Percentiles rank a stretch among this genome's conserved stretches.
Conservation (phyloP, 2,329 filamentous ascomycete genomes). For the Paecilomyces variotii region DNA sequence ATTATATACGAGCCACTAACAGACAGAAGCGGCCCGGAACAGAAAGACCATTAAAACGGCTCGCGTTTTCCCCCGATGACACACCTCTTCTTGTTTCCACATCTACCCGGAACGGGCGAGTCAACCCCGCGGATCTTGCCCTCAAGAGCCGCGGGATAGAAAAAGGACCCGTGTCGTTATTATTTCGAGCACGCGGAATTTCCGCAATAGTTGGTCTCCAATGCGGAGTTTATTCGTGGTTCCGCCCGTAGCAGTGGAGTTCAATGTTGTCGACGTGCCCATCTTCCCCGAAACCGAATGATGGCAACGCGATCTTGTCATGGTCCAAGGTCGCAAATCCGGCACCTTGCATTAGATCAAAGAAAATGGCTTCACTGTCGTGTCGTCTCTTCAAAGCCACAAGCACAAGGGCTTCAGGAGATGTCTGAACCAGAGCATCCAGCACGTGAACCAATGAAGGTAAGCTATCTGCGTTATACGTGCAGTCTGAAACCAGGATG, state of each 20-base stretch:
- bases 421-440: constrained; percentile 37
- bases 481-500: constrained; percentile 62
- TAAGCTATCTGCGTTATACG: constrained; percentile 62
- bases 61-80: not conserved
- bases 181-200: not conserved
- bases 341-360: constrained; percentile 47
- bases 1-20: not conserved
- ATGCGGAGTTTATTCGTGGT: not conserved
- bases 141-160: not conserved
- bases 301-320: constrained; percentile 27
- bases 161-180: not conserved
- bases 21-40: not conserved
- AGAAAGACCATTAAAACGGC: not conserved
- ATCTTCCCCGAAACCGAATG: constrained; percentile 17
- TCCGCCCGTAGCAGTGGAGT: constrained; percentile 26
- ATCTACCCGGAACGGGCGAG: not conserved
- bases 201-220: not conserved
- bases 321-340: constrained; percentile 26
- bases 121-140: not conserved
- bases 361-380: constrained; percentile 58
- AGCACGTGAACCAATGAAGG: constrained; percentile 55
- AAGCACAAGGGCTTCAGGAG: constrained; percentile 45
- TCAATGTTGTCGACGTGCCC: constrained; percentile 29
- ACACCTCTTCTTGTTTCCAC: not conserved
- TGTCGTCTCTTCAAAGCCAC: constrained; percentile 62